Conservation (phyloP, 768 basidiomycete species). For the Coprinopsis marcescibilis region DNA sequence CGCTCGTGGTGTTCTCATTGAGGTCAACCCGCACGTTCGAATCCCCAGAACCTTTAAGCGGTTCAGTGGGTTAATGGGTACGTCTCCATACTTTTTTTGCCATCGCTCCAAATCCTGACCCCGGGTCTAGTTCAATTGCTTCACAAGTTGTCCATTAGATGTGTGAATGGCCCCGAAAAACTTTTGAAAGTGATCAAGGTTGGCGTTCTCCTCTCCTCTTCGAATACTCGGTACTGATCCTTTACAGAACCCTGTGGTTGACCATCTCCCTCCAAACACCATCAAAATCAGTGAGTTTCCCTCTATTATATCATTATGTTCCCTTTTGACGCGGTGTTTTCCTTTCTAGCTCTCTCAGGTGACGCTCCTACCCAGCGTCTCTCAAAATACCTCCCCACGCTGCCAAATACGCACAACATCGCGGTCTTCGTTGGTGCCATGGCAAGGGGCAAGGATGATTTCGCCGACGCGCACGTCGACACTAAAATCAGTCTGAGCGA, state of each 20-base stretch:
- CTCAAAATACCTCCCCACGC: conserved; percentile 75
- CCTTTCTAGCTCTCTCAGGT: conserved; percentile 71
- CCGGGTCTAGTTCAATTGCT: conserved; percentile 78
- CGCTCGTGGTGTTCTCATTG: conserved; percentile 91
- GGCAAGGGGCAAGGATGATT: conserved; percentile 94
- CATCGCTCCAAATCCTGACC: conserved; percentile 9
- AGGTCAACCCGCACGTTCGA: conserved; percentile 96
- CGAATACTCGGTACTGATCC: conserved; percentile 2
- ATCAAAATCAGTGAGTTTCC: conserved; percentile 79
- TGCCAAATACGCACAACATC: conserved; percentile 84
- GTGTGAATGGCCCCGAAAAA: conserved; percentile 96
- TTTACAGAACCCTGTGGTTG: conserved; percentile 81
- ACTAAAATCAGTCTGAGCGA: conserved; percentile 96
- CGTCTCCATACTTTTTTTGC: conserved; percentile 4
- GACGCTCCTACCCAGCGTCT: conserved; percentile 80
- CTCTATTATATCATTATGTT: neutral
- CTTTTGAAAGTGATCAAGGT: conserved; percentile 96
- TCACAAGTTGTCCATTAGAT: conserved; percentile 91
- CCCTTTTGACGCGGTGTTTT: neutral
- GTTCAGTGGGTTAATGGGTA: conserved; percentile 98
- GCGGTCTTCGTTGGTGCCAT: conserved; percentile 98
- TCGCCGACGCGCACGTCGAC: conserved; percentile 92
- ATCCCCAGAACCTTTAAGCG: conserved; percentile 99
- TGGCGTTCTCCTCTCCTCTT: conserved; percentile 13
- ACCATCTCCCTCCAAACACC: conserved; percentile 93